Percentiles rank a stretch among this genome's conserved stretches.
phyloP scores from a whole-genome alignment of 2,329 filamentous ascomycete species.

The Fusarium dimerum region DNA sequence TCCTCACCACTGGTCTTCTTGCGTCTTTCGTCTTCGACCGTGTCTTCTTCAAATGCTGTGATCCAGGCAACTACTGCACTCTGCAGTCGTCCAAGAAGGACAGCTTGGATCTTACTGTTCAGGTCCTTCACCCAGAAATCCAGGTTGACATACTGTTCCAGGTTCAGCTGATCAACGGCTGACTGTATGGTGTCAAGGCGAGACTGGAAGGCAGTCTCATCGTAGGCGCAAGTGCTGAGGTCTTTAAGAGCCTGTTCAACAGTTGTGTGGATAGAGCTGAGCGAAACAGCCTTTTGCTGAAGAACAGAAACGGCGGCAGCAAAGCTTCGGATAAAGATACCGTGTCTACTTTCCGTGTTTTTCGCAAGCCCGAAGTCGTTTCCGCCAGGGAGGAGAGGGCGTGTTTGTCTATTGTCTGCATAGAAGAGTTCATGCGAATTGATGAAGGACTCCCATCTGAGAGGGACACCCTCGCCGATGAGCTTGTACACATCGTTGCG shows the following conservation, averaged over 20 bases:
- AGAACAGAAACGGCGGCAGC: conserved; percentile 83
- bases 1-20: conserved; percentile 51
- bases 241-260: conserved; percentile 81
- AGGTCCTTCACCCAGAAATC: conserved; percentile 85
- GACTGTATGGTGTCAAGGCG: conserved; percentile 85
- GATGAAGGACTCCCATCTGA: conserved; percentile 97
- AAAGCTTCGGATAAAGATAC: conserved; percentile 94
- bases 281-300: conserved; percentile 80
- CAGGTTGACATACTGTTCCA: conserved; percentile 95
- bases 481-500: conserved; percentile 85
- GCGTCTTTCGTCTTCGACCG: conserved; percentile 53
- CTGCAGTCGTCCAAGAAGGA: conserved; percentile 79
- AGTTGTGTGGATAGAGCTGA: conserved; percentile 77
- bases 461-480: conserved; percentile 81
- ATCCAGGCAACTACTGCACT: conserved; percentile 88
- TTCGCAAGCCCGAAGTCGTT: conserved; percentile 48
- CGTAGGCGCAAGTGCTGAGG: conserved; percentile 82
- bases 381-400: conserved; percentile 42
- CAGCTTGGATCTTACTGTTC: conserved; percentile 81
- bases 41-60: conserved; percentile 71
- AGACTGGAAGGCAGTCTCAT: conserved; percentile 73
- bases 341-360: conserved; percentile 83
- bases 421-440: conserved; percentile 88
- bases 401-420: conserved; percentile 52
- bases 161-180: conserved; percentile 91